Conservation (phyloP, 2,329 filamentous ascomycete genomes). For the Phaeosphaeria sp. region DNA sequence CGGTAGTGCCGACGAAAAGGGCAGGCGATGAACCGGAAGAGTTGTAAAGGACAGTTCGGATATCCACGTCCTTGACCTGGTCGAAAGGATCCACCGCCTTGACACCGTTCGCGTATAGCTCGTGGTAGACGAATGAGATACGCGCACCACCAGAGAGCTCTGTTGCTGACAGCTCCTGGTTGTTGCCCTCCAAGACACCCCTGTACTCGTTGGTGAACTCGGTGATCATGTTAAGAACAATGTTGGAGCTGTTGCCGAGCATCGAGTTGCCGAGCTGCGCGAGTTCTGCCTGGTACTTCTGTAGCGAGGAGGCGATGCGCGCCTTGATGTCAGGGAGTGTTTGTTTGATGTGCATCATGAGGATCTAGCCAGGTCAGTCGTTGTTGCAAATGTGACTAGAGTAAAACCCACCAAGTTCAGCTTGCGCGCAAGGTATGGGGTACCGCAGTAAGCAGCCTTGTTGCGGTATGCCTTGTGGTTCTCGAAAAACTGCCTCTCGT, state of each 20-base stretch:
- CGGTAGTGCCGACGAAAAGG: slow-evolving; percentile 94
- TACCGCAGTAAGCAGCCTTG: slow-evolving; percentile 98
- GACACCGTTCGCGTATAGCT: slow-evolving; percentile 95
- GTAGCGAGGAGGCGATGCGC: slow-evolving; percentile 89
- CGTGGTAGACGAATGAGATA: slow-evolving; percentile 99
- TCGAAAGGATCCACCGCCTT: slow-evolving; percentile 99
- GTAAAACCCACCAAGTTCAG: slow-evolving; percentile 74
- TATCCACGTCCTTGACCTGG: slow-evolving; percentile 95
- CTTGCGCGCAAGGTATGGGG: slow-evolving; percentile 94
- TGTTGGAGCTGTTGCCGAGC: slow-evolving; percentile 94
- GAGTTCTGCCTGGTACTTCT: slow-evolving; percentile 88
- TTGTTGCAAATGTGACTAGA: neutral
- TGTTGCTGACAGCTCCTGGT: slow-evolving; percentile 90
- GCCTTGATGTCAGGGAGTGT: slow-evolving; percentile 98
- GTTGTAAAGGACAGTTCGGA: slow-evolving; percentile 96
- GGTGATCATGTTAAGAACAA: slow-evolving; percentile 97
- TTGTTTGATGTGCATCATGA: slow-evolving; percentile 99
- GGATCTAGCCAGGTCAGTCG: slow-evolving; percentile 64
- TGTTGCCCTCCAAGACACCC: slow-evolving; percentile 94
- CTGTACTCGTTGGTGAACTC: slow-evolving; percentile 98
- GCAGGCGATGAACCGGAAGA: slow-evolving; percentile 98
- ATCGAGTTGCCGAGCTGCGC: slow-evolving; percentile 87
- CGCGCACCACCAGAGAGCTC: slow-evolving; percentile 95
- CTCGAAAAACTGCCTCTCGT: slow-evolving; percentile 97
- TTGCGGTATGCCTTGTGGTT: slow-evolving; percentile 98